Evolutionary conservation across 768 basidiomycete species (phyloP).

Genomic region (Phaffia tasmanica): DNA sequence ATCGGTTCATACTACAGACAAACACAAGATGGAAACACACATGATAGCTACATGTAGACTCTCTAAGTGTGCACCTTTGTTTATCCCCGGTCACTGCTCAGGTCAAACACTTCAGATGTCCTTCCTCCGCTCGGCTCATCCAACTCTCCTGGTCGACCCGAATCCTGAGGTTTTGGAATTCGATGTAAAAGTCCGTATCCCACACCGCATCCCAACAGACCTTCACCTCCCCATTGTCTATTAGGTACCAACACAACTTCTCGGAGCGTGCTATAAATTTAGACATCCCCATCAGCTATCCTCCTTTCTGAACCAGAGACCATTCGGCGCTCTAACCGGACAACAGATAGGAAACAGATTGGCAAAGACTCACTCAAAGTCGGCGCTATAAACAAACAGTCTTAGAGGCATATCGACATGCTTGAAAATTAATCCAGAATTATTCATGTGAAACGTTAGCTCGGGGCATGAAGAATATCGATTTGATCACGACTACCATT

Average conservation of each 20-base stretch:
- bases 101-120: neutral
- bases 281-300: neutral
- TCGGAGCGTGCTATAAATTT: slow-evolving; percentile 57
- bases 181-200: slow-evolving; percentile 92
- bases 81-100: neutral
- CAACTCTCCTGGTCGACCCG: neutral
- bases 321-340: slow-evolving; percentile 14
- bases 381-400: slow-evolving; percentile 92
- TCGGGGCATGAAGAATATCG: neutral
- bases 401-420: slow-evolving; percentile 87
- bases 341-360: slow-evolving; percentile 18
- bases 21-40: neutral
- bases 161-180: slow-evolving; percentile 10
- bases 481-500: neutral
- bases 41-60: neutral
- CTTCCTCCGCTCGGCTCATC: neutral
- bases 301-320: slow-evolving; percentile 13
- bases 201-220: slow-evolving; percentile 86
- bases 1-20: neutral
- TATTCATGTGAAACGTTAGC: neutral
- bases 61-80: neutral
- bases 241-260: slow-evolving; percentile 94
- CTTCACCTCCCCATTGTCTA: slow-evolving; percentile 94
- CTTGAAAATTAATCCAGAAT: slow-evolving; percentile 40
- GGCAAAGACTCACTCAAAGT: slow-evolving; percentile 65